Conservation (phyloP, 2,329 filamentous ascomycete genomes). For the Fusarium cicatricum region DNA sequence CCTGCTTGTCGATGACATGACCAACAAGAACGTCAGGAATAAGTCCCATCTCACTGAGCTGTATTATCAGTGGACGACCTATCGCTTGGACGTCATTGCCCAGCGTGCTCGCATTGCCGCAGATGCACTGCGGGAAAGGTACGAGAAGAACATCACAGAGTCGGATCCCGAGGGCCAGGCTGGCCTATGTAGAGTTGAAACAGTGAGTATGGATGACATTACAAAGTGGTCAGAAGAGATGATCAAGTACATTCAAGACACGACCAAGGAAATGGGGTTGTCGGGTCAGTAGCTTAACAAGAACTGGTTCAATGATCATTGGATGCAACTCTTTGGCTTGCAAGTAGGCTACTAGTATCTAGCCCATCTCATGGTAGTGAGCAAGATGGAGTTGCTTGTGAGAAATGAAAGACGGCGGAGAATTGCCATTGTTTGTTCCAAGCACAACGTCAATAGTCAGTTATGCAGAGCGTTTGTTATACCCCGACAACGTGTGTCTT, state of each 20-base stretch:
- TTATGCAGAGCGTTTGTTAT: too few relatives aligned
- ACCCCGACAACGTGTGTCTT: too few relatives aligned
- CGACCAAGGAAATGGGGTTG: slow-evolving; percentile 42
- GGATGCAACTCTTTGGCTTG: too few relatives aligned
- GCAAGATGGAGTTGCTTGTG: too few relatives aligned
- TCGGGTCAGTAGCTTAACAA: background rate
- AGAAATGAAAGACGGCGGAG: too few relatives aligned
- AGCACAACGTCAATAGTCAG: too few relatives aligned
- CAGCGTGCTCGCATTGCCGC: slow-evolving; percentile 30
- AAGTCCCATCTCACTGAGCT: slow-evolving; percentile 3
- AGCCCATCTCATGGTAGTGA: too few relatives aligned
- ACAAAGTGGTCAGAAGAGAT: slow-evolving; percentile 41
- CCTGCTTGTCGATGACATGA: slow-evolving; percentile 50
- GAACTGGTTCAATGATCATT: too few relatives aligned
- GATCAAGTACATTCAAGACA: slow-evolving; percentile 44
- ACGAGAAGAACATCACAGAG: slow-evolving; percentile 34
- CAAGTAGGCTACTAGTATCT: too few relatives aligned
- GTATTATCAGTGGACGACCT: slow-evolving; percentile 11
- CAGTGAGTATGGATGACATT: slow-evolving; percentile 38
- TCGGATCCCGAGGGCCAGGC: slow-evolving; percentile 34
- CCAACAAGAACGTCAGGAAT: slow-evolving; percentile 28
- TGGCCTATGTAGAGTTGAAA: slow-evolving; percentile 40
- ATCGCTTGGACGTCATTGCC: slow-evolving; percentile 11
- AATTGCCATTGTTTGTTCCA: too few relatives aligned
- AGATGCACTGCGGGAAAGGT: slow-evolving; percentile 35